A percentile compares a stretch with the other conserved stretches of the same genome.
Conservation (phyloP, 1,284 basidiomycete genomes). For the Polyporus tsugae region DNA sequence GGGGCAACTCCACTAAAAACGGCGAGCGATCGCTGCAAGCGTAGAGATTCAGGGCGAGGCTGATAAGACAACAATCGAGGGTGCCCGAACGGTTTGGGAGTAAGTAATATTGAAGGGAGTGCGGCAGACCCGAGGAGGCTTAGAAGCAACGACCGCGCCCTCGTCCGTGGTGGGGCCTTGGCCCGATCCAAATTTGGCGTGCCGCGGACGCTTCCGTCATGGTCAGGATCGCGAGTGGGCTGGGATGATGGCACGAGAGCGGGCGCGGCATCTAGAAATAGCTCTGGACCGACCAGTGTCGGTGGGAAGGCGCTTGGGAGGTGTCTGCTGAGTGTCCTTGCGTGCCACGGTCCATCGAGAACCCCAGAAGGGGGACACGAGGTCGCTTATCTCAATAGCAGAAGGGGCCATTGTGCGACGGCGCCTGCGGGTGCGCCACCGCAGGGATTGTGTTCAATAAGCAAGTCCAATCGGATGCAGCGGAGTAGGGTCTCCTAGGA, state of each 20-base stretch:
- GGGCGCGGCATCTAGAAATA: conserved; percentile 9
- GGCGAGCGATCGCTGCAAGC: neutral
- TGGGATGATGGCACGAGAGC: neutral
- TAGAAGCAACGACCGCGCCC: neutral
- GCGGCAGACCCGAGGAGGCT: neutral
- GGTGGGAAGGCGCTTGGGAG: conserved; percentile 14
- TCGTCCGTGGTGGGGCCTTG: neutral
- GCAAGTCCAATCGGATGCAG: neutral
- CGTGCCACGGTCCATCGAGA: conserved; percentile 1
- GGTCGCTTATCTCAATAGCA: conserved; percentile 30
- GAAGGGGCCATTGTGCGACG: conserved; percentile 17
- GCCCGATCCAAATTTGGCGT: neutral
- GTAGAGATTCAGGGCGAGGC: neutral
- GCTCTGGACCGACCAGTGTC: conserved; percentile 11
- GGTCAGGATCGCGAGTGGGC: conserved; percentile 1
- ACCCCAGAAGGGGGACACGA: conserved; percentile 21
- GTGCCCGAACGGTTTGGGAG: neutral
- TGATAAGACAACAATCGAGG: neutral
- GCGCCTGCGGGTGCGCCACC: conserved; percentile 15
- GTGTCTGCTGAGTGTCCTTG: neutral
- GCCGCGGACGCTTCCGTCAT: conserved; percentile 4
- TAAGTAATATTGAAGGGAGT: neutral
- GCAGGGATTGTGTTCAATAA: conserved; percentile 5
- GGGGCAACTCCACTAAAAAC: neutral
- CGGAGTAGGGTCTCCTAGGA: conserved; percentile 3